Evolutionary conservation across 441 rosid genomes (phyloP), one percentile per base, ranked within the genome.

Genomic region (Heliophila coronopifolia): DNA sequence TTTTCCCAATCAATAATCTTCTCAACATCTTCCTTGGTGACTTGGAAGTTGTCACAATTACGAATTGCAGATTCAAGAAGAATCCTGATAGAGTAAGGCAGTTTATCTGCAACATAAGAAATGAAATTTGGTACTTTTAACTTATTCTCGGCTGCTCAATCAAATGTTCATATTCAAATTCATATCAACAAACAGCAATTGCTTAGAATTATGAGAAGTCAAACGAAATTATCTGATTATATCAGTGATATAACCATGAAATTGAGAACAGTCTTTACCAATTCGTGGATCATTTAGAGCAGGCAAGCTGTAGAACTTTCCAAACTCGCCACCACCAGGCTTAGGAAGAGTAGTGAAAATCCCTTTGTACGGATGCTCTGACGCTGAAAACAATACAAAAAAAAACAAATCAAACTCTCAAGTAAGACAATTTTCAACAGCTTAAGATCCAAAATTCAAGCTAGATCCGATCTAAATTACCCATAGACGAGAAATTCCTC

Each of bases 1-100:
- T 84, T 93, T 69, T 84, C 94, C 99, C 99, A 93, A 59, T 93
- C 95, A 30, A 84, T 74, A 27, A 93, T 93, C 71, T 93, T 93
- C 78, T 89, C 97, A 49, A 85, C 93, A 76, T 93, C 97, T 35
- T 73, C 86, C 74, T 86, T 84, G 4, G 77, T 86, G 5, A 93
- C 99, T 84, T 88, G 99, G 72, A 86, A 93, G 78, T 93, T 84
- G 70, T 93, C 99, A 54, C 97, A 93, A 33, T 93, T 88, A 34
- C 99, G 92, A 64, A 93, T 78, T 2, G 99, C 96, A 65, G 99
- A 93, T 64, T 93, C 99, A 47, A 93, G 92, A 65, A 93, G 83
- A 58, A 93, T 93, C 73, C 85, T 89, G 32, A 93, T 79, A 13
- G 96, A 93, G 79, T 86, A 93, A 4, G 99, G 97, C 49, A 93